Evolutionary conservation across 352 stramenopile genomes (phyloP), one percentile per base, ranked within the genome.

Genomic region (Pythium guiyangense): DNA sequence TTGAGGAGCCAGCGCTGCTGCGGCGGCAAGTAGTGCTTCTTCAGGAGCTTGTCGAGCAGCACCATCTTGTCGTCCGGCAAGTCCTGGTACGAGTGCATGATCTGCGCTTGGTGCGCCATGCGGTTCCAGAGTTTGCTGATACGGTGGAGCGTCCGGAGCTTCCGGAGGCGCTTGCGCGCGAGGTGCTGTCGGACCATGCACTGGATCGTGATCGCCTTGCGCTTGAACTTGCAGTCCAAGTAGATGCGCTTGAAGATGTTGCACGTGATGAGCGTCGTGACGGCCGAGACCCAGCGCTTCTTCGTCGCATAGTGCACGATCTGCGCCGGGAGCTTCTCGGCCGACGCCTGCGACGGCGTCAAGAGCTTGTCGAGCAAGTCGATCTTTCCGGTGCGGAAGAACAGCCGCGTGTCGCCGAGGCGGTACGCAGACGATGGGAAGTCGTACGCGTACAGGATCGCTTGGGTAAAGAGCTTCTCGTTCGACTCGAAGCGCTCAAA

Each of bases 1-100:
- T 87, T 91, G n/a, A 94, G 70, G 29, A 94, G 50, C 84, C 84
- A 94, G 0, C 79, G 82, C 52, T 92, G 84, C 18, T 69, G 61
- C 2, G 64, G 55, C 3, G 81, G 77, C 15, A 94, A 52, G 44
- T 84, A 88, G 46, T 72, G 84, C 49, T 81, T 81, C 31, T 68
- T 67, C 14, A 99, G 74, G 14, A 99, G 73, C 69, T 99, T 99
- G 74, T 99, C 97, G 25, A 99, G 83, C 26, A 99, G 64, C 57
- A 99, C 95, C 67, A 99, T 95, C 73, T 99, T 99, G n/a, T 94
- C 78, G n/a, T 94, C 84, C 1, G 79, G 80, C 2, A 72, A 59
- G 47, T 91, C 80, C 40, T 88, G 74, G 57, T 91, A 94, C 25
- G 79, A 70, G 45, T 79, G 63, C 77, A 94, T 89, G 53, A 84